Evolutionary conservation across 768 basidiomycete species (phyloP), one percentile per base, ranked within the genome.

Genomic region (Pleurotus djamor): DNA sequence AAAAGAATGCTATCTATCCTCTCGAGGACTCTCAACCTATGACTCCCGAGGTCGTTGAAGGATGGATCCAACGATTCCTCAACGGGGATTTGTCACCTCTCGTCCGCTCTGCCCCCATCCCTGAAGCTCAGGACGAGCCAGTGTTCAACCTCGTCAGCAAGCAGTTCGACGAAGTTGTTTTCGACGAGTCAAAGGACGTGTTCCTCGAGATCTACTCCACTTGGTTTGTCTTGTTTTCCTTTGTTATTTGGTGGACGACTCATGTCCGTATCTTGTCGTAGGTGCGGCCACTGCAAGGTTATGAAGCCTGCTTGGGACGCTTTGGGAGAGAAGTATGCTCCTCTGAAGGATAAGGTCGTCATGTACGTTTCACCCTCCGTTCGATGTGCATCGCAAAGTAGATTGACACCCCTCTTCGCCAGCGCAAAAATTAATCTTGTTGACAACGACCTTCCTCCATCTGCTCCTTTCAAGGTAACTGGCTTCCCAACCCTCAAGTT

Each of bases 401-500:
- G 33, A 47, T 48, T n/a, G 21, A 14, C 45, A 51, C 45, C 52
- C 38, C 51, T 5, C 16, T 12, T 17, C 44, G 57, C 59, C 60
- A 94, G 91, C 72, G 96, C 94, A 68, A 98, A 98, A 77, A 87
- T 98, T 79, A 96, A 99, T 64, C 93, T 94, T 1, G 89, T 88
- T 60, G 95, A 97, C 75, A 99, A 99, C 72, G 97, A 99, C 72
- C 82, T 99, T 13, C 96, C 97, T 50, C 79, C 88, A 16, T 84
- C 84, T 16, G 85, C 89, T 60, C 85, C 89, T 35, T 98, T 99
- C 92, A 85, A 88, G 55, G 75, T 98, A 60, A 67, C 79, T 57
- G 92, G 94, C 43, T 95, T 94, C 89, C 96, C 97, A 5, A 98
- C 97, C 4, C 70, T 98, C 69, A 98, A 98, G 73, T 96, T 99